Evolutionary conservation across 495 filamentous ascomycete species (phyloP).

Genomic region (Lasiosphaeria hispida): DNA sequence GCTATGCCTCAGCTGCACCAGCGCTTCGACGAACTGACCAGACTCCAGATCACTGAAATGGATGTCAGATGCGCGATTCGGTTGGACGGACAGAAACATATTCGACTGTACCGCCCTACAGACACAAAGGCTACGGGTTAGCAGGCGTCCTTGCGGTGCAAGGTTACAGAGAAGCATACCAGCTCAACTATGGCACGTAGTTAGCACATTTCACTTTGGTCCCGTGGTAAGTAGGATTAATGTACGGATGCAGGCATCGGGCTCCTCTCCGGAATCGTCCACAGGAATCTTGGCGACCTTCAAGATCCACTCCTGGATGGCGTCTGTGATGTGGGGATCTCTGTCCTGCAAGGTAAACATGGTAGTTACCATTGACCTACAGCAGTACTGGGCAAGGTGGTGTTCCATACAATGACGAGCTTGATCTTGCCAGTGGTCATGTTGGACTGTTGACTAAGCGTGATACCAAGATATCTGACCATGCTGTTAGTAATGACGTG

Average conservation of each 20-base stretch:
- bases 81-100: neutral
- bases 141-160: neutral
- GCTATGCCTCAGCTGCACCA: slow-evolving; percentile 70
- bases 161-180: neutral
- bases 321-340: slow-evolving; percentile 85
- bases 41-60: slow-evolving; percentile 71
- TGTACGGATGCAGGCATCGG: slow-evolving; percentile 83
- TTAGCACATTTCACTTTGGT: slow-evolving; percentile 6
- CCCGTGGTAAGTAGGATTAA: neutral
- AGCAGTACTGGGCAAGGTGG: slow-evolving; percentile 29
- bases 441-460: slow-evolving; percentile 64
- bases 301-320: slow-evolving; percentile 90
- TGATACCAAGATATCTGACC: slow-evolving; percentile 47
- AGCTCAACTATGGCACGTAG: neutral
- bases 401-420: slow-evolving; percentile 59
- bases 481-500: neutral
- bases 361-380: neutral
- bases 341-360: slow-evolving; percentile 5
- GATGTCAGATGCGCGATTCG: neutral
- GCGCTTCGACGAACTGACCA: slow-evolving; percentile 83
- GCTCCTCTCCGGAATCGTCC: slow-evolving; percentile 75
- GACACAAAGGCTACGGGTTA: neutral
- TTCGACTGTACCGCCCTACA: slow-evolving; percentile 43
- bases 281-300: slow-evolving; percentile 82
- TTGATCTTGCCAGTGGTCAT: slow-evolving; percentile 95